Evolutionary conservation across 1,139 yeast genomes (phyloP).

Genomic region (Kurtzmaniella quercitrusa): DNA sequence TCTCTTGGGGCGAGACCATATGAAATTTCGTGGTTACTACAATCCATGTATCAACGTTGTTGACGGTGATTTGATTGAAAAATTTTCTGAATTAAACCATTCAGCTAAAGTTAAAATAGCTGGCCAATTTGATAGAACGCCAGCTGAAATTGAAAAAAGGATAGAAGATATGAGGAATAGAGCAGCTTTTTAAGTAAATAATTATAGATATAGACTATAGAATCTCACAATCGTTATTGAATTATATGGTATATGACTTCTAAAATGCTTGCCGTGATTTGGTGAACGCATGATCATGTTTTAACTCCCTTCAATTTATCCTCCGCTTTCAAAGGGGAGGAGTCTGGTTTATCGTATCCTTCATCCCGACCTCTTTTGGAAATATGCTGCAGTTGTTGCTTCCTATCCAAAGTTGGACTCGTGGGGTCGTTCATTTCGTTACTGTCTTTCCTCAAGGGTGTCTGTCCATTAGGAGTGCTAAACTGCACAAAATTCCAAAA

Average conservation of each 20-base stretch:
- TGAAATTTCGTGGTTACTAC: conserved; percentile 71
- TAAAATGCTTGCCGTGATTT: not conserved
- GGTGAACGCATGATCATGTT: not conserved
- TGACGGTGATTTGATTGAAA: conserved; percentile 86
- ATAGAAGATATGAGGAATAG: conserved; percentile 57
- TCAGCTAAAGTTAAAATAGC: conserved; percentile 47
- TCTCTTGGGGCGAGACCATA: conserved; percentile 62
- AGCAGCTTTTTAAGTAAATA: conserved; percentile 40
- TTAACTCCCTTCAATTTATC: conserved; percentile 5
- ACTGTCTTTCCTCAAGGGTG: conserved; percentile 38
- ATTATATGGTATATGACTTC: not conserved
- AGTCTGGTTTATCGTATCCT: conserved; percentile 11
- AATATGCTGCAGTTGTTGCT: conserved; percentile 10
- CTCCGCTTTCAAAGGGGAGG: conserved; percentile 16
- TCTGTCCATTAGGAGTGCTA: conserved; percentile 60
- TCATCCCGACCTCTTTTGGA: conserved; percentile 2
- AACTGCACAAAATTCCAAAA: conserved; percentile 78
- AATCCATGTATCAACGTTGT: conserved; percentile 71
- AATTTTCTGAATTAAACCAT: conserved; percentile 35
- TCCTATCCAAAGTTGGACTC: conserved; percentile 39
- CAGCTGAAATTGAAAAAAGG: conserved; percentile 57
- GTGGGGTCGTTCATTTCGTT: conserved; percentile 35
- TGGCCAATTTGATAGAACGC: conserved; percentile 49
- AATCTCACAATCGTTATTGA: not conserved
- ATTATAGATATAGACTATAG: not conserved